A percentile compares a stretch with the other conserved stretches of the same genome.
phyloP scores from a whole-genome alignment of 805 yeast species.

The Saccharomycopsis sp. region DNA sequence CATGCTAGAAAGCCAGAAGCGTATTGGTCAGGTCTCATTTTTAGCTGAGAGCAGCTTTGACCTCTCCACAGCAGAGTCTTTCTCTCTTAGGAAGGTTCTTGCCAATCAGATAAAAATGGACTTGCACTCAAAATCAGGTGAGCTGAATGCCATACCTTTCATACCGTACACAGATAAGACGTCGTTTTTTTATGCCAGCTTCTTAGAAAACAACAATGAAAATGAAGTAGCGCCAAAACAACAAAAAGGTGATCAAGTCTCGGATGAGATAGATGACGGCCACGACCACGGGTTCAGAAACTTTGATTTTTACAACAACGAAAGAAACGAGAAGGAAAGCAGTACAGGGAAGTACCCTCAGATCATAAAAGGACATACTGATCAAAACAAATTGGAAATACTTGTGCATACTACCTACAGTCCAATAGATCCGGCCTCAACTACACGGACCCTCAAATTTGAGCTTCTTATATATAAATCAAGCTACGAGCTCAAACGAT shows the following conservation, averaged over 20 bases:
- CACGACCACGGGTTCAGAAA: slow-evolving; percentile 1
- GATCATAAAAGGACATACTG: background rate
- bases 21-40: background rate
- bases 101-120: background rate
- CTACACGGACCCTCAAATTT: background rate
- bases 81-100: background rate
- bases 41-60: background rate
- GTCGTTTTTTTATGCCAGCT: background rate
- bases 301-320: background rate
- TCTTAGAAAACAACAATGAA: background rate
- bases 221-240: background rate
- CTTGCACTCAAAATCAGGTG: background rate
- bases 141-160: background rate
- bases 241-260: background rate
- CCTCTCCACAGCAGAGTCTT: background rate
- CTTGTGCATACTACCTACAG: background rate
- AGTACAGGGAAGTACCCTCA: background rate
- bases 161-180: background rate
- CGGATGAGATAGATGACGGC: background rate
- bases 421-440: background rate
- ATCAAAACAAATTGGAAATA: background rate
- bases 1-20: background rate
- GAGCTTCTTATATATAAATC: background rate
- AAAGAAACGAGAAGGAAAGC: background rate
- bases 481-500: background rate